Base-by-base conservation (phyloP, 306 rosid genomes). In the Begonia fuchsioides region DNA sequence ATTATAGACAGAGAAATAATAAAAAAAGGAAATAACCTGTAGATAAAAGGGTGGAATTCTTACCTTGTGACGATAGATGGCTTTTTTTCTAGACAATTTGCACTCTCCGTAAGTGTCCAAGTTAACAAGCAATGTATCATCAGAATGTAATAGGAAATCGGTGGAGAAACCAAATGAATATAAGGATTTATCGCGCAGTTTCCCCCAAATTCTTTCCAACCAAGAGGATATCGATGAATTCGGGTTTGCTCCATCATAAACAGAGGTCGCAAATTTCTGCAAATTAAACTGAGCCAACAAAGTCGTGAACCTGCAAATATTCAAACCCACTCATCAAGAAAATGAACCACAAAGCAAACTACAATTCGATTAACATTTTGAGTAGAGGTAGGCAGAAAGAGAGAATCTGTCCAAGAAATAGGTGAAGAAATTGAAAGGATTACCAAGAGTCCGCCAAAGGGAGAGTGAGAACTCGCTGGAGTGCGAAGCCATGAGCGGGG, bases 261-360 rank as follows among this genome's bases (percentile, higher is more conserved):
- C 67, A 15, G 78, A 68, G 13, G 90, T 69, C 16, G 75, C 15
- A 44, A 84, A 81, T 68, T 68, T 84, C 73, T 88, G 90, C 67
- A 84, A 58, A 72, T 84, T 72, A 84, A 88, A 88, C 74, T 84
- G 95, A 43, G 90, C 97, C 53, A 88, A 67, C 35, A 84, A 53
- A 50, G 72, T 59, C 19, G 54, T 65, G 44, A 71, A 46, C 86
- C 96, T 87, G 86, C 84, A 74, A 54, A 70, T 53, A 71, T 69
- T 58, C 51, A 61, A 56, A 52, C 54, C 43, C 55, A 51, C 66
- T 63, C n/a, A n/a, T n/a, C n/a, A n/a, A 71, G 53, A 44, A 53
- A 57, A 45, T 44, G 52, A 12, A 44, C 58, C n/a, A n/a, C n/a
- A n/a, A n/a, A n/a, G n/a, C 61, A 32, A 32, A 50, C 13, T 10